These are phyloP conservation scores for Solanum tacnaense DNA, from an alignment of 257 asterid species.

Conservation along the genomic window DNA sequence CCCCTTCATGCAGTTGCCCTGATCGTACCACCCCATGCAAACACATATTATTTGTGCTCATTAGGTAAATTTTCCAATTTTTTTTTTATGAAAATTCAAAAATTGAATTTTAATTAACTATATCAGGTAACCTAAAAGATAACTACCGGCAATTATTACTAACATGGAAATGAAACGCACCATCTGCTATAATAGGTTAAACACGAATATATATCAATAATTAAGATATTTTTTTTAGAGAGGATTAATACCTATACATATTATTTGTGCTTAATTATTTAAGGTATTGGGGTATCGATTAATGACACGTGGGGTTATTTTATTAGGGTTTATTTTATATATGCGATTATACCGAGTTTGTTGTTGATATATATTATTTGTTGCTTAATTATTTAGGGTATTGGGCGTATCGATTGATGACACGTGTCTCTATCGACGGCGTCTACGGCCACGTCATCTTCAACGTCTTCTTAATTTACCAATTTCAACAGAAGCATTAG, in stretches of 20 bases:
- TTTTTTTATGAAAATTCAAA: background rate
- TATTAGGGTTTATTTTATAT: background rate
- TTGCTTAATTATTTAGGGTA: conserved; percentile 47
- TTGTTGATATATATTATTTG: conserved; percentile 28
- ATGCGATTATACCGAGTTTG: background rate
- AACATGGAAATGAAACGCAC: background rate
- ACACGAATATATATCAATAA: background rate
- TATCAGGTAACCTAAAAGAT: background rate
- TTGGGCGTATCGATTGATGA: conserved; percentile 51
- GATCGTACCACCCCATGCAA: conserved; percentile 80
- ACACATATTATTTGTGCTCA: conserved; percentile 70
- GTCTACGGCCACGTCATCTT: conserved; percentile 66
- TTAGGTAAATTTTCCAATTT: background rate
- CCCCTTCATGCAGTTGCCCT: conserved; percentile 77
- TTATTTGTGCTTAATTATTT: conserved; percentile 46
- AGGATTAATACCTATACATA: background rate
- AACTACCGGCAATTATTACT: background rate
- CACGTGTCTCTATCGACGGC: conserved; percentile 52
- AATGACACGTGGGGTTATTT: conserved; percentile 33
- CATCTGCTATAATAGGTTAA: background rate
- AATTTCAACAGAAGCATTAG: conserved; percentile 45
- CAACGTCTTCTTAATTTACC: conserved; percentile 55
- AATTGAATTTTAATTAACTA: background rate
- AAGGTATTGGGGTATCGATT: conserved; percentile 47
- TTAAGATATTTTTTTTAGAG: background rate